These are phyloP conservation scores for Candida bentonensis DNA, from an alignment of 805 yeast genomes.

Conservation along the genomic window DNA sequence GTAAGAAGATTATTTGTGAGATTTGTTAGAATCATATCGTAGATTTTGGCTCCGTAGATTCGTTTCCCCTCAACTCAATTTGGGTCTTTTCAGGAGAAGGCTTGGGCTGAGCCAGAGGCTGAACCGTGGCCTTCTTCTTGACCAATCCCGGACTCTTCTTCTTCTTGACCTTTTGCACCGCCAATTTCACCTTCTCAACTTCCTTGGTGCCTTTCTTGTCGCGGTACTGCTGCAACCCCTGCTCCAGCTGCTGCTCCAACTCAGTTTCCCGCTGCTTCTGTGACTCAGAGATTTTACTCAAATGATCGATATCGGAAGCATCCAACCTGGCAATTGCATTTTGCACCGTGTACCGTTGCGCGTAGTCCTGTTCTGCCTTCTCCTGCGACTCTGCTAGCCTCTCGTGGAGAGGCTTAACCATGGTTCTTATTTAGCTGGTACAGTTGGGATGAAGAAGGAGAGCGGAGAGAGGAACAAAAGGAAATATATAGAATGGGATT, in stretches of 20 bases:
- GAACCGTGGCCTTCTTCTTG: conserved; percentile 2
- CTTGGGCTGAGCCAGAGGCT: too few relatives aligned
- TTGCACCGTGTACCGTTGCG: conserved; percentile 4
- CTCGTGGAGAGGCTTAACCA: neutral
- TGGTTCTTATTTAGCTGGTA: too few relatives aligned
- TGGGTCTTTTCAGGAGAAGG: too few relatives aligned
- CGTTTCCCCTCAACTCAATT: too few relatives aligned
- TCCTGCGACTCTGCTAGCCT: conserved; percentile 1
- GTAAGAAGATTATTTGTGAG: too few relatives aligned
- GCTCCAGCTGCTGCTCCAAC: conserved; percentile 2
- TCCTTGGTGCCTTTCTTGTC: neutral
- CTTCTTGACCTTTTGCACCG: neutral
- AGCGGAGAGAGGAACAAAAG: too few relatives aligned
- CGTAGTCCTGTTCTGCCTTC: conserved; percentile 7
- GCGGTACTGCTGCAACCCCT: neutral
- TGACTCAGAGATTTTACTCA: conserved; percentile 1
- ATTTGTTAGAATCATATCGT: too few relatives aligned
- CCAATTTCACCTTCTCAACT: neutral
- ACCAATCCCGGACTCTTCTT: conserved; percentile 2
- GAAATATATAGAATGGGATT: too few relatives aligned
- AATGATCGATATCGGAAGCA: conserved; percentile 5
- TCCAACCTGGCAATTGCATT: conserved; percentile 6
- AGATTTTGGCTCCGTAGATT: too few relatives aligned
- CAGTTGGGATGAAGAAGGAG: too few relatives aligned
- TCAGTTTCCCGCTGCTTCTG: conserved; percentile 4